phyloP scores from a whole-genome alignment of 2,329 filamentous ascomycete genomes.

The Bipolaris zeicola region DNA sequence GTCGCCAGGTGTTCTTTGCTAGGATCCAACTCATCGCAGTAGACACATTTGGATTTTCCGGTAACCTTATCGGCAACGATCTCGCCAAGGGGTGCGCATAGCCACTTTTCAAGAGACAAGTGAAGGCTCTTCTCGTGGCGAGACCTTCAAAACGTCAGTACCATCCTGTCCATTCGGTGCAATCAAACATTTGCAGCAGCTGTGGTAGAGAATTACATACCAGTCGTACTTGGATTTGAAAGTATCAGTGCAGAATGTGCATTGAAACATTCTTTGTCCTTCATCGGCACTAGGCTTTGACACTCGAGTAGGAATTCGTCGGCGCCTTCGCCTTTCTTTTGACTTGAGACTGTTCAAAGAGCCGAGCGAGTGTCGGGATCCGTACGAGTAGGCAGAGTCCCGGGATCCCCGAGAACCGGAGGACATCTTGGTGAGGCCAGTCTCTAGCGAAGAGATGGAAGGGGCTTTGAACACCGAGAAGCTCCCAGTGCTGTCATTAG shows the following conservation, averaged over 20 bases:
- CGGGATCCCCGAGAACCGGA: slow-evolving; percentile 61
- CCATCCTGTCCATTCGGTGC: not conserved
- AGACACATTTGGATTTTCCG: slow-evolving; percentile 64
- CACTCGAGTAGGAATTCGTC: slow-evolving; percentile 53
- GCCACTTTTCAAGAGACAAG: slow-evolving; percentile 51
- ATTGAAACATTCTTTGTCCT: slow-evolving; percentile 40
- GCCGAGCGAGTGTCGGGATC: slow-evolving; percentile 61
- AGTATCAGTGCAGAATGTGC: slow-evolving; percentile 48
- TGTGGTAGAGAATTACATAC: slow-evolving; percentile 15
- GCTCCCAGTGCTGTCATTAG: slow-evolving; percentile 54
- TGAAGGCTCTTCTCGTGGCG: slow-evolving; percentile 50
- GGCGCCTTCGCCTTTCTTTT: slow-evolving; percentile 63
- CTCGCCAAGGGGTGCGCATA: slow-evolving; percentile 64
- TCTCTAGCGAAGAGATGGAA: slow-evolving; percentile 61
- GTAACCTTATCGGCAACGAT: slow-evolving; percentile 62
- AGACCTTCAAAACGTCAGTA: slow-evolving; percentile 39
- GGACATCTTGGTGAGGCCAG: slow-evolving; percentile 56
- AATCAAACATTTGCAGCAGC: not conserved
- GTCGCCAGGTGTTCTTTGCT: slow-evolving; percentile 61
- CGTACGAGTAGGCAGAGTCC: slow-evolving; percentile 62
- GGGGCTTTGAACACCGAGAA: slow-evolving; percentile 59
- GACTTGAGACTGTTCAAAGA: slow-evolving; percentile 60
- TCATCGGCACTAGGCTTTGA: slow-evolving; percentile 32
- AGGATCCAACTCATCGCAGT: slow-evolving; percentile 62
- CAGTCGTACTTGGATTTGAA: slow-evolving; percentile 52